Evolutionary conservation across 2,329 filamentous ascomycete species (phyloP), one percentile per base, ranked within the genome.

Genomic region (Apiospora arundinis): DNA sequence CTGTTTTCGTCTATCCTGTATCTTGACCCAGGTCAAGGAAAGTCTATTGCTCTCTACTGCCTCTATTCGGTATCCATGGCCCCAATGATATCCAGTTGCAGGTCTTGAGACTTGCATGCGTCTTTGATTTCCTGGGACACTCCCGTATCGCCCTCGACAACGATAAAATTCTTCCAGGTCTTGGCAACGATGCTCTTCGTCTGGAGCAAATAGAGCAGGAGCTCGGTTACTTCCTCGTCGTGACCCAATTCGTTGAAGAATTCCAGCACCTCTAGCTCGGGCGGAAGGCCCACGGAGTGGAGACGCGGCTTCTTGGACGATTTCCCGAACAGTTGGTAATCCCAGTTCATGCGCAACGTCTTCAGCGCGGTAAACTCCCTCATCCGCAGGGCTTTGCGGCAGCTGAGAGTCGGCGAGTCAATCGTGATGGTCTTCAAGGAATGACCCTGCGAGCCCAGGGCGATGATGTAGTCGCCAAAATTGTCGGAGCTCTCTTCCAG

Each of bases 261-360:
- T 69, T 86, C 84, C 28, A 87, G 73, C 2, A 78, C 82, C 74
- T 86, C 82, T 18, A 87, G 77, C 71, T 82, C 80, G 0, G 84
- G 84, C 1, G 85, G 85, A 23, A 87, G 75, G 16, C 84, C 85
- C 21, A 86, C 84, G 0, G 84, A 86, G 70, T 84, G 80, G 66
- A 87, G 73, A 4, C 85, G 79, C 4, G 85, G 84, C 71, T 82
- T 83, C 72, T 81, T 82, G n/a, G 82, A 81, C 0, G 83, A 80
- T 67, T 80, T 81, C 18, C 85, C 85, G 45, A 86, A 86, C 0
- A 87, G 82, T 72, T 87, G 85, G 60, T 84, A 83, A 74, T 87
- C 85, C 82, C 82, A 84, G 72, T 83, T 84, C 37, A 87, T 66
- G 42, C 82, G 80, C 8, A 87, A 76, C 0, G 80, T 81, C 67